phyloP scores from a whole-genome alignment of 2,329 filamentous ascomycete species.

The Elsinoe australis region DNA sequence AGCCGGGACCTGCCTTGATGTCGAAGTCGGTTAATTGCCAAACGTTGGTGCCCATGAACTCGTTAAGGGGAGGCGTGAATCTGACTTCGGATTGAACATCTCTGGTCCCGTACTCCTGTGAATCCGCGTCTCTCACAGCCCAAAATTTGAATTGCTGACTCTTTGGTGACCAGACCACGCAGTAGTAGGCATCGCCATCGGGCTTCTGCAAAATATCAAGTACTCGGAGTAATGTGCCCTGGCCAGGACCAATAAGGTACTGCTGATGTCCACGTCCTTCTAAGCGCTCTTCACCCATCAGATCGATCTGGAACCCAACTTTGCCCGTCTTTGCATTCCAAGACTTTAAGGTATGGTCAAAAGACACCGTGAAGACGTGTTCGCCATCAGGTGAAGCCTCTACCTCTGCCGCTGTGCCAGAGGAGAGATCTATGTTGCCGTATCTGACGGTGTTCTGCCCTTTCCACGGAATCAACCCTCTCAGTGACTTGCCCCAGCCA shows the following conservation, averaged over 20 bases:
- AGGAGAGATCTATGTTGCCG: slow-evolving; percentile 57
- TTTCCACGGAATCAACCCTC: slow-evolving; percentile 59
- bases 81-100: slow-evolving; percentile 60
- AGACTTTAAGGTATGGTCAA: slow-evolving; percentile 81
- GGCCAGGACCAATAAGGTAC: slow-evolving; percentile 70
- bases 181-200: slow-evolving; percentile 47
- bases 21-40: slow-evolving; percentile 45
- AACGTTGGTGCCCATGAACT: slow-evolving; percentile 44
- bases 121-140: slow-evolving; percentile 59
- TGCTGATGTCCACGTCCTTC: slow-evolving; percentile 58
- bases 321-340: slow-evolving; percentile 83
- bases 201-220: slow-evolving; percentile 55
- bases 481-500: slow-evolving; percentile 59
- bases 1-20: slow-evolving; percentile 34
- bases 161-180: slow-evolving; percentile 81
- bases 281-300: slow-evolving; percentile 53
- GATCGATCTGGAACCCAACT: slow-evolving; percentile 67
- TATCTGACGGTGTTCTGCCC: slow-evolving; percentile 56
- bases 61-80: slow-evolving; percentile 55
- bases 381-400: slow-evolving; percentile 40
- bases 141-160: slow-evolving; percentile 94
- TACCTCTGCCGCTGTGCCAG: slow-evolving; percentile 58
- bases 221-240: slow-evolving; percentile 67
- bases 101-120: slow-evolving; percentile 52
- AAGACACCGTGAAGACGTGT: slow-evolving; percentile 67